These are phyloP conservation scores for Nigrospora osmanthi DNA, from an alignment of 2,329 filamentous ascomycete genomes.

Conservation along the genomic window DNA sequence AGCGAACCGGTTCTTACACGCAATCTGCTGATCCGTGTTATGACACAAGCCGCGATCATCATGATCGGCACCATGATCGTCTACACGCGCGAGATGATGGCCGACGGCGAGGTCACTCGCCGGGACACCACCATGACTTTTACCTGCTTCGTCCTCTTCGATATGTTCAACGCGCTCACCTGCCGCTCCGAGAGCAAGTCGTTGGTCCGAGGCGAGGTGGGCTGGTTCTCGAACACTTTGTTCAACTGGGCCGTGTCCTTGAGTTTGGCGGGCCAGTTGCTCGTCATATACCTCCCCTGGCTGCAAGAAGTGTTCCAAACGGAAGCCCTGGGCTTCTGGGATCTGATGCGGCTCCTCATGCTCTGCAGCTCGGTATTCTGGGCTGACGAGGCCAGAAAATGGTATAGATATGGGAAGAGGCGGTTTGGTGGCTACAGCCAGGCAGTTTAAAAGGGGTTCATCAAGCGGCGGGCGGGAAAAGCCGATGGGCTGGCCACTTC, in stretches of 20 bases:
- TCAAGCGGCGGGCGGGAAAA: not conserved
- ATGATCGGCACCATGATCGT: constrained; percentile 87
- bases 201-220: constrained; percentile 76
- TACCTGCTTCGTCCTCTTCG: constrained; percentile 96
- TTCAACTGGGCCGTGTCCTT: constrained; percentile 95
- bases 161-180: constrained; percentile 97
- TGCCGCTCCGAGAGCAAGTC: constrained; percentile 91
- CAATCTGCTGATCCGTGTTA: constrained; percentile 72
- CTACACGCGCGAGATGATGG: constrained; percentile 85
- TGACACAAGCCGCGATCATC: constrained; percentile 82
- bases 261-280: constrained; percentile 74
- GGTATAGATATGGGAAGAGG: constrained; percentile 52
- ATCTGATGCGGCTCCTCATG: constrained; percentile 64
- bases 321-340: constrained; percentile 67
- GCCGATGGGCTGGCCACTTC: too few species aligned
- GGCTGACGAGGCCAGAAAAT: constrained; percentile 89
- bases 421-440: constrained; percentile 57
- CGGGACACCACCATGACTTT: constrained; percentile 99
- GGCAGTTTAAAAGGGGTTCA: constrained; percentile 39
- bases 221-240: constrained; percentile 77
- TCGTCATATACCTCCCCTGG: constrained; percentile 92
- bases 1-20: constrained; percentile 87
- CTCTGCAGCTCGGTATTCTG: constrained; percentile 90
- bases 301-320: constrained; percentile 95
- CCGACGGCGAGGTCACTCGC: constrained; percentile 74